Percentiles rank a stretch among this genome's conserved stretches.
Conservation (phyloP, 371 early-diverging fungal species). For the Saksenaea vasiformis region DNA sequence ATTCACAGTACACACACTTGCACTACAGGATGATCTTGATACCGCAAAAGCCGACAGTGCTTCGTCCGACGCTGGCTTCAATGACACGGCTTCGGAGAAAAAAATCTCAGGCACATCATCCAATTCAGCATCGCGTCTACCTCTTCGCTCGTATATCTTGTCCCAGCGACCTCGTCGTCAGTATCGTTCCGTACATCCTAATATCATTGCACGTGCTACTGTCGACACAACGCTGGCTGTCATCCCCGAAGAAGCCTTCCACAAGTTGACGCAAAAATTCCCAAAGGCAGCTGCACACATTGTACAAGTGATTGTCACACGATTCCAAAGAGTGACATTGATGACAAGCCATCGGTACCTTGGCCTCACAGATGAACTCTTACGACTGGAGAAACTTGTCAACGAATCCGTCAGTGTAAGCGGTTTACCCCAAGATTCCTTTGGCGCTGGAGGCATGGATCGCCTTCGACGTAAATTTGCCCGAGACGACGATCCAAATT, state of each 20-base stretch:
- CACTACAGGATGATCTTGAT: background rate
- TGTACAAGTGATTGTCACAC: slow-evolving; percentile 92
- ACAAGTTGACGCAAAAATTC: slow-evolving; percentile 83
- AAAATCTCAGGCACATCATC: background rate
- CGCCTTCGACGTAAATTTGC: slow-evolving; percentile 64
- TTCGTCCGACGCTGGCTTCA: background rate
- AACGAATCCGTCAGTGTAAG: slow-evolving; percentile 68
- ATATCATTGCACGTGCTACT: slow-evolving; percentile 84
- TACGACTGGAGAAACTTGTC: slow-evolving; percentile 77
- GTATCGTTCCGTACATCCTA: slow-evolving; percentile 61
- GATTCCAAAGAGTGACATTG: slow-evolving; percentile 95
- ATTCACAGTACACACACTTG: background rate
- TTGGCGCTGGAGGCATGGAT: slow-evolving; percentile 68
- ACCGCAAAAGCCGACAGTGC: background rate
- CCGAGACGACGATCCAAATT: slow-evolving; percentile 34
- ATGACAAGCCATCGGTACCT: slow-evolving; percentile 91
- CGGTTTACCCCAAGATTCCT: slow-evolving; percentile 61
- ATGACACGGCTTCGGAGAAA: background rate
- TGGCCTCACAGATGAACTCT: slow-evolving; percentile 85
- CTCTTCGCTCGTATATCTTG: background rate
- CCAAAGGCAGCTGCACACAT: slow-evolving; percentile 95
- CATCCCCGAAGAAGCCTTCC: slow-evolving; percentile 94
- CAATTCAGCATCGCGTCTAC: background rate
- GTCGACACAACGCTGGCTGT: slow-evolving; percentile 91
- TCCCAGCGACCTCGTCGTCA: slow-evolving; percentile 7